Conservation (phyloP, 371 early-diverging fungal species). For the Apophysomyces trapeziformis region DNA sequence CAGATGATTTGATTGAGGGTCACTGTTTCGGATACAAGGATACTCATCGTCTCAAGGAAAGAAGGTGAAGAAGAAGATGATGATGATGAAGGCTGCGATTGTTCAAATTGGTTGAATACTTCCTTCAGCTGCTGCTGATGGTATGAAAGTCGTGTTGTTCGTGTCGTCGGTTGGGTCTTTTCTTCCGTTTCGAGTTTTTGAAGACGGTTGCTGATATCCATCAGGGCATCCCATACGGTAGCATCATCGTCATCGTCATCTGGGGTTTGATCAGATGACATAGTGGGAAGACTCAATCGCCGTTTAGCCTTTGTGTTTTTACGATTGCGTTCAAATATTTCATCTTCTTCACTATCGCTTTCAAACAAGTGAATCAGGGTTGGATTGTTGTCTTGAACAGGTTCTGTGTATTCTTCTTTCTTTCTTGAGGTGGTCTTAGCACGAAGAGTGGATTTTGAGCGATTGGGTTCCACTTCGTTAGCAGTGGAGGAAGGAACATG, state of each 20-base stretch:
- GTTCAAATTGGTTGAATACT: constrained; percentile 19
- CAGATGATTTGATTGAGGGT: constrained; percentile 22
- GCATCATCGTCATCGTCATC: not conserved
- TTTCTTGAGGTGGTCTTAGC: not conserved
- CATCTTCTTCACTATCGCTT: not conserved
- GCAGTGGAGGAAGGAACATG: constrained; percentile 4
- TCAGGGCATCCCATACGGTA: constrained; percentile 15
- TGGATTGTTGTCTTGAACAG: not conserved
- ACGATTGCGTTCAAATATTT: not conserved
- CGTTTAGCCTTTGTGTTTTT: constrained; percentile 6
- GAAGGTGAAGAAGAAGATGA: not conserved
- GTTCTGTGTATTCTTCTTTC: not conserved
- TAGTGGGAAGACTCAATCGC: constrained; percentile 16
- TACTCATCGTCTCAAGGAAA: constrained; percentile 15
- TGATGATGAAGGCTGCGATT: constrained; percentile 8
- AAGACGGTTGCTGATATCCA: constrained; percentile 18
- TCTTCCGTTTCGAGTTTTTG: constrained; percentile 19
- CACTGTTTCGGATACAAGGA: constrained; percentile 21
- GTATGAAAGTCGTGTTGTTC: not conserved
- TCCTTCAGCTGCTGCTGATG: constrained; percentile 21
- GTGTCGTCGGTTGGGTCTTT: constrained; percentile 2
- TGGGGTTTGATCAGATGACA: not conserved
- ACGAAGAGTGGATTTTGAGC: constrained; percentile 3
- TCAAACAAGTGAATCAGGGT: not conserved
- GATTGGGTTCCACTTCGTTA: constrained; percentile 5